Evolutionary conservation across 106 monocot species (phyloP).

Genomic region (Hemerocallis citrina): DNA sequence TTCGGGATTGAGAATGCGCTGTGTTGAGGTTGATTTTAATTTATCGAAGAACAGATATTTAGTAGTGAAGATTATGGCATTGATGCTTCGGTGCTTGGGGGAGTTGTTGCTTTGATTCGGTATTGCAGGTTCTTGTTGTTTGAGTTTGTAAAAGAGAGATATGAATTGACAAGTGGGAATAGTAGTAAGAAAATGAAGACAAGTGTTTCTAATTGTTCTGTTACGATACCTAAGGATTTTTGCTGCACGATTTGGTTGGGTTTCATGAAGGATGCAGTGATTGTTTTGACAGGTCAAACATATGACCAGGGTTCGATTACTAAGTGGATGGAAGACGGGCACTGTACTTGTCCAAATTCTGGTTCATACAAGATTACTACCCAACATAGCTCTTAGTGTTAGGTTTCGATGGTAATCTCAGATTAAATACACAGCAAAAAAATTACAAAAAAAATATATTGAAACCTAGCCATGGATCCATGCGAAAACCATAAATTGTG

Average conservation of each 20-base stretch:
- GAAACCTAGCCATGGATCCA: too few relatives aligned
- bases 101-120: conserved; percentile 52
- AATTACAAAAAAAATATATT: too few relatives aligned
- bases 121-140: conserved; percentile 76
- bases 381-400: conserved; percentile 43
- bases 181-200: conserved; percentile 10
- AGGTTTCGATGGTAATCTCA: too few relatives aligned
- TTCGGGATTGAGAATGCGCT: conserved; percentile 40
- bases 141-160: conserved; percentile 15
- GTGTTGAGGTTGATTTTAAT: conserved; percentile 68
- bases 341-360: conserved; percentile 52
- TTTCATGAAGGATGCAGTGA: conserved; percentile 58
- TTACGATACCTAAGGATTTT: conserved; percentile 45
- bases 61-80: conserved; percentile 45
- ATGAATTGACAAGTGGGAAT: background rate
- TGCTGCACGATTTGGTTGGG: conserved; percentile 62
- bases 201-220: background rate
- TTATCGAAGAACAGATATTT: conserved; percentile 67
- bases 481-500: too few relatives aligned
- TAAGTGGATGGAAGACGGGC: conserved; percentile 58
- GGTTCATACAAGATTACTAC: conserved; percentile 28
- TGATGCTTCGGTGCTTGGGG: conserved; percentile 40
- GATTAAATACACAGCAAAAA: too few relatives aligned
- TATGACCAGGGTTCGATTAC: conserved; percentile 50
- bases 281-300: conserved; percentile 52